Conservation (phyloP, 768 basidiomycete species). For the Calocybe indica region DNA sequence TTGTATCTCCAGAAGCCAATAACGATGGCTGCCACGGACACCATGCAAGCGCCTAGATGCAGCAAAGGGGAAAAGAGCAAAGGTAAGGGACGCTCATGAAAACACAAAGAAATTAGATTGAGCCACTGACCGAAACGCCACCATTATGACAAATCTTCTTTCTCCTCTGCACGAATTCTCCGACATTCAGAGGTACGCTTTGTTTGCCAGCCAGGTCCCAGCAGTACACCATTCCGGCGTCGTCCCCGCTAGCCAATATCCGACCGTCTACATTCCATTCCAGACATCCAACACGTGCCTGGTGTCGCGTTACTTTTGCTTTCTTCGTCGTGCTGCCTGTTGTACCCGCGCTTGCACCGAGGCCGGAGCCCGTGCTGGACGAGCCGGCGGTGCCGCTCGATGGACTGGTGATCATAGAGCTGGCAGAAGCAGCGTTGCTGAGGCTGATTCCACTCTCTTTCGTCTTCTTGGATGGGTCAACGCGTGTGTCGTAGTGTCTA, state of each 20-base stretch:
- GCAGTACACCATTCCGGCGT: slow-evolving; percentile 66
- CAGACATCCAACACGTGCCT: slow-evolving; percentile 56
- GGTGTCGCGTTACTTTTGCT: slow-evolving; percentile 63
- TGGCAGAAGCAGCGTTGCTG: no score
- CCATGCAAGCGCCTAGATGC: slow-evolving; percentile 73
- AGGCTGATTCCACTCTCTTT: slow-evolving; percentile 3
- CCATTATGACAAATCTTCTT: slow-evolving; percentile 71
- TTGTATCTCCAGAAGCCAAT: slow-evolving; percentile 70
- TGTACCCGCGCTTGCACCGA: no score
- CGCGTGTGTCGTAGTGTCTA: slow-evolving; percentile 66
- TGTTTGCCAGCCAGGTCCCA: slow-evolving; percentile 57
- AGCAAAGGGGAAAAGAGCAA: not conserved
- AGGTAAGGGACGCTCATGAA: not conserved
- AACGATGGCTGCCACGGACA: slow-evolving; percentile 83
- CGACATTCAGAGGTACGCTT: slow-evolving; percentile 44
- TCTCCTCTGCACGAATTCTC: slow-evolving; percentile 47
- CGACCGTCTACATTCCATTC: slow-evolving; percentile 64
- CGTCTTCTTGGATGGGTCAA: slow-evolving; percentile 32
- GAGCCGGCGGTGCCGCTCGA: no score
- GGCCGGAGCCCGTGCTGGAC: no score
- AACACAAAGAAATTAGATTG: slow-evolving; percentile 9
- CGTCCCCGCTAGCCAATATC: slow-evolving; percentile 72
- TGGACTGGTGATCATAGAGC: no score
- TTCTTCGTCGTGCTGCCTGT: slow-evolving; percentile 43
- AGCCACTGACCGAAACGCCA: slow-evolving; percentile 37